These are phyloP conservation scores for Rhizopus sp. DNA, from an alignment of 371 early-diverging fungal species.

Conservation along the genomic window DNA sequence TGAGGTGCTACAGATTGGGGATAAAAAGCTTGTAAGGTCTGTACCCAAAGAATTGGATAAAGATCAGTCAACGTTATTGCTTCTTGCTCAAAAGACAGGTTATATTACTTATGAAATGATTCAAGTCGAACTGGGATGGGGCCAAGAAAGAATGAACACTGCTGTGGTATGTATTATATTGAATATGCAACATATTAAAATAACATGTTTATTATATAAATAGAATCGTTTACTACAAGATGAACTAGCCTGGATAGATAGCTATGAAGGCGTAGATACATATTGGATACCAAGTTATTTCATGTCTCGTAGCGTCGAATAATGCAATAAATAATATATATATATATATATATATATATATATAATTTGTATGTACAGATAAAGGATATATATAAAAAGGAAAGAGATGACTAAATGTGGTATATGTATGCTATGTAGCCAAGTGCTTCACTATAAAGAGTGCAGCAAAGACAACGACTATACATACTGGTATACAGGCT, in stretches of 20 bases:
- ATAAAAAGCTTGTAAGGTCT: conserved; percentile 80
- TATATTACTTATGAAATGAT: conserved; percentile 61
- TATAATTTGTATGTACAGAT: neutral
- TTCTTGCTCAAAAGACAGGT: conserved; percentile 74
- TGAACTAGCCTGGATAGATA: conserved; percentile 85
- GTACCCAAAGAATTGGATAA: conserved; percentile 88
- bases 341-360: too few relatives aligned
- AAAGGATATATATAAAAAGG: neutral
- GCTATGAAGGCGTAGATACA: conserved; percentile 54
- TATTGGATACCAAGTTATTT: conserved; percentile 88
- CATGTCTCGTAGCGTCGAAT: neutral
- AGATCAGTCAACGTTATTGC: conserved; percentile 73
- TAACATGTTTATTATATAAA: conserved; percentile 7
- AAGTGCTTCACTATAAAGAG: conserved; percentile 35
- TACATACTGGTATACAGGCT: conserved; percentile 52
- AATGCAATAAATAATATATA: conserved; percentile 5
- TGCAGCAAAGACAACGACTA: conserved; percentile 51
- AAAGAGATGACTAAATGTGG: neutral
- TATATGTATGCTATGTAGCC: neutral
- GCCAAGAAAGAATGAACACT: conserved; percentile 53
- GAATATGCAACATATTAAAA: neutral
- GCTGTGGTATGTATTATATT: conserved; percentile 27
- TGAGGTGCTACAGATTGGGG: conserved; percentile 77
- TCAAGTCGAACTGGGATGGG: conserved; percentile 60
- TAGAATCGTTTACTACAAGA: conserved; percentile 76